phyloP scores from a whole-genome alignment of 2,329 filamentous ascomycete genomes.

The Neophaeococcomyces mojaviensis region DNA sequence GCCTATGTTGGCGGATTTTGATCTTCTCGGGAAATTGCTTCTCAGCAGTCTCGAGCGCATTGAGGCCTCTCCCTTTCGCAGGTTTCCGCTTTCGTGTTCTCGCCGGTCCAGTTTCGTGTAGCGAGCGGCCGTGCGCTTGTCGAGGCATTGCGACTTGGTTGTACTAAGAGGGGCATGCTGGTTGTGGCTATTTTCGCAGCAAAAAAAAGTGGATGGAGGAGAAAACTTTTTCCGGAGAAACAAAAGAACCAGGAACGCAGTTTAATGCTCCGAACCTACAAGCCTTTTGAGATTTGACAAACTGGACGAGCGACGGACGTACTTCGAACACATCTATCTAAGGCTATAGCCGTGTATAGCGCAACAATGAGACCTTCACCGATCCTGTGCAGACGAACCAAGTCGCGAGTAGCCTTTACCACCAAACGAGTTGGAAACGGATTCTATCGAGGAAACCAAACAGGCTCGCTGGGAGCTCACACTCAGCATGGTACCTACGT shows the following conservation, averaged over 20 bases:
- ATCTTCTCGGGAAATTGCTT: conserved; percentile 45
- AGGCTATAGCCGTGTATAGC: background rate
- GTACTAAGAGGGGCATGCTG: background rate
- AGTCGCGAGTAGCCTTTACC: conserved; percentile 49
- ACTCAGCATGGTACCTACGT: conserved; percentile 76
- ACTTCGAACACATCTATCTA: background rate
- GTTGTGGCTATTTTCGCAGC: background rate
- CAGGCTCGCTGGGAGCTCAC: conserved; percentile 78
- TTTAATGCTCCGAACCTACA: background rate
- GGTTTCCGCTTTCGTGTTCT: conserved; percentile 21
- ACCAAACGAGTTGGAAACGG: conserved; percentile 90
- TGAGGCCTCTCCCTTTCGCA: conserved; percentile 41
- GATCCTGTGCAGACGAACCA: conserved; percentile 17
- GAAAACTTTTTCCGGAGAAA: conserved; percentile 4
- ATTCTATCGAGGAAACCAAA: conserved; percentile 93
- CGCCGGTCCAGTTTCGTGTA: conserved; percentile 21
- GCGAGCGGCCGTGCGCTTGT: conserved; percentile 22
- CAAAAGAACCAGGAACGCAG: background rate
- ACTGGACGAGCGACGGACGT: no score
- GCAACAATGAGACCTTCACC: conserved; percentile 21
- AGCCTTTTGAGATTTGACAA: no score
- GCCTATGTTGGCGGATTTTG: conserved; percentile 49
- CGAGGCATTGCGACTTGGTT: conserved; percentile 16
- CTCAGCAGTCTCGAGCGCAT: conserved; percentile 61
- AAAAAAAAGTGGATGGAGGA: background rate